Evolutionary conservation across 2,329 filamentous ascomycete species (phyloP).

Genomic region (Cercospora sp.): DNA sequence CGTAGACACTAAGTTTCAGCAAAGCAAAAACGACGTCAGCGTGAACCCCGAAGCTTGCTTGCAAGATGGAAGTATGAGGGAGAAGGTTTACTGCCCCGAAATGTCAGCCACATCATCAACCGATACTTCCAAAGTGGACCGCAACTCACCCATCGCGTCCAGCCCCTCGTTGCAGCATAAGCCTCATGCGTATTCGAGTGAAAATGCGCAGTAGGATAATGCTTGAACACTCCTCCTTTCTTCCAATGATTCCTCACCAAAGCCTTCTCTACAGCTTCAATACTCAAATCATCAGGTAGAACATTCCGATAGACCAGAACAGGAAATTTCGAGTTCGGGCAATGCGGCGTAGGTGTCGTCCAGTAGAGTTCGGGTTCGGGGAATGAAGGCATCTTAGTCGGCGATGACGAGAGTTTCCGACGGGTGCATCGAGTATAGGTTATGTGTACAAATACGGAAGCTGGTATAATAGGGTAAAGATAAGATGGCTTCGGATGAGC

Average conservation of each 20-base stretch:
- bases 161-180: slow-evolving; percentile 29
- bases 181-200: slow-evolving; percentile 34
- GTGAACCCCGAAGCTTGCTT: no score
- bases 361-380: slow-evolving; percentile 19
- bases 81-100: no score
- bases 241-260: slow-evolving; percentile 31
- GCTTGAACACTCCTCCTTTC: slow-evolving; percentile 31
- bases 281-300: slow-evolving; percentile 30
- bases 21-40: no score
- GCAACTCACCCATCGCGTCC: slow-evolving; percentile 18
- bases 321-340: slow-evolving; percentile 31
- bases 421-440: no score
- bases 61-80: no score
- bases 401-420: no score
- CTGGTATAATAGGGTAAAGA: neutral
- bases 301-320: slow-evolving; percentile 37
- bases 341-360: slow-evolving; percentile 25
- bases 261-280: slow-evolving; percentile 20
- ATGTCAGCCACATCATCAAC: no score
- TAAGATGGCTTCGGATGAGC: neutral
- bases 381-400: neutral
- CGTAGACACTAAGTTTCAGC: neutral
- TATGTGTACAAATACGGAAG: no score
- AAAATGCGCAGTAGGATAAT: slow-evolving; percentile 28
- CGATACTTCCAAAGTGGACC: no score